phyloP scores from a whole-genome alignment of 2,329 filamentous ascomycete genomes.

The Sporothrix euskadiensis region DNA sequence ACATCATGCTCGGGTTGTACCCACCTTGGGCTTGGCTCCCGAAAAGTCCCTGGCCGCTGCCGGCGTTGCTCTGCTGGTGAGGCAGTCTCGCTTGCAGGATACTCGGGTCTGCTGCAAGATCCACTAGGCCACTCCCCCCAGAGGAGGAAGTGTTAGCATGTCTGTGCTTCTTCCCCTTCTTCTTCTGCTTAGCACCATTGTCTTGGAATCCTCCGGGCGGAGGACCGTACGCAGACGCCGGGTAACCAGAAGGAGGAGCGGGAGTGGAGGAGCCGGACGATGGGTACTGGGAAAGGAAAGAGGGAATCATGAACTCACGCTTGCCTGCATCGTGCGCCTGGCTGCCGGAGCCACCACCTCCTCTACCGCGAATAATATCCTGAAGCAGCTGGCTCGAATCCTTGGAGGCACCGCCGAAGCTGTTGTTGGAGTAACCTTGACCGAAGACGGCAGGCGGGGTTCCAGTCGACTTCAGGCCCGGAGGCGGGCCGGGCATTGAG shows the following conservation, averaged over 20 bases:
- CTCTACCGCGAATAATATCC: conserved; percentile 69
- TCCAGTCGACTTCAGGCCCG: conserved; percentile 90
- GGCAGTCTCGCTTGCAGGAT: conserved; percentile 98
- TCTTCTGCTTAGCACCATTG: conserved; percentile 95
- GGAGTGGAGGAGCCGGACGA: conserved; percentile 73
- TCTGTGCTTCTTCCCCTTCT: conserved; percentile 99
- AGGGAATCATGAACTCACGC: conserved; percentile 92
- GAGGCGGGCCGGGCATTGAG: conserved; percentile 88
- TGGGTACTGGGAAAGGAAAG: conserved; percentile 86
- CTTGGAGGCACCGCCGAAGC: conserved; percentile 69
- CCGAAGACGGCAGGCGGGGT: conserved; percentile 95
- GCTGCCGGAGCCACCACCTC: conserved; percentile 62
- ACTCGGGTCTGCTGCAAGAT: conserved; percentile 99
- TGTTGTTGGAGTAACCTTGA: conserved; percentile 74
- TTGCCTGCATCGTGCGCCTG: conserved; percentile 84
- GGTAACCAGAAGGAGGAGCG: conserved; percentile 86
- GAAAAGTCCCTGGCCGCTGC: conserved; percentile 87
- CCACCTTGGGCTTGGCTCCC: conserved; percentile 89
- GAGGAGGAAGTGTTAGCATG: conserved; percentile 99
- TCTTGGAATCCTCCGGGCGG: conserved; percentile 87
- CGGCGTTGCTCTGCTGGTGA: conserved; percentile 75
- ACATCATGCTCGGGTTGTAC: conserved; percentile 88
- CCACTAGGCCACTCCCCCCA: conserved; percentile 97
- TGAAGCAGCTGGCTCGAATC: conserved; percentile 77
- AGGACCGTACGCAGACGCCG: conserved; percentile 88